Conservation (phyloP, 2,329 filamentous ascomycete species). For the Cylindrodendrum hubeiense region DNA sequence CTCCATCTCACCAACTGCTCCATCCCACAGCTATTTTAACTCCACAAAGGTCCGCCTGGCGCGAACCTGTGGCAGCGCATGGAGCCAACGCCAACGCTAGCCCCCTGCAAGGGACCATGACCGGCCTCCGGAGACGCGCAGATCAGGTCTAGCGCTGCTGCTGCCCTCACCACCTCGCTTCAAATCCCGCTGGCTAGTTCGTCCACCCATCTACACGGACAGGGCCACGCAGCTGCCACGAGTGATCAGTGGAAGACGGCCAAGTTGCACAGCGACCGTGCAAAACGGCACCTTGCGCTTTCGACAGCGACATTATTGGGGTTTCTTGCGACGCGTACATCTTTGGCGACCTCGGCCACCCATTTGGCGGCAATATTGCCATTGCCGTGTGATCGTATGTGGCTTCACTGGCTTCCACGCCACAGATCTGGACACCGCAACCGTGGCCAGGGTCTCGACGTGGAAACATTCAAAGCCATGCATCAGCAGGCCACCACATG, state of each 20-base stretch:
- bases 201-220: neutral
- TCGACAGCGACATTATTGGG: neutral
- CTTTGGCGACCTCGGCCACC: neutral
- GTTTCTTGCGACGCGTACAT: neutral
- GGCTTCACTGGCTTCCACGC: too few species aligned
- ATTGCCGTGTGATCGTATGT: too few species aligned
- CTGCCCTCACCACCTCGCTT: neutral
- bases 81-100: neutral
- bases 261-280: neutral
- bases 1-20: neutral
- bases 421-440: too few species aligned
- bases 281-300: neutral
- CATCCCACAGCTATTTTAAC: neutral
- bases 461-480: too few species aligned
- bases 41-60: conserved; percentile 2
- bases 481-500: too few species aligned
- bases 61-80: conserved; percentile 3
- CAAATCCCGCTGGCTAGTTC: neutral
- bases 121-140: neutral
- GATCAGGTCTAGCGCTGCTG: neutral
- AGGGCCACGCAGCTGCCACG: neutral
- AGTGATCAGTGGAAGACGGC: neutral
- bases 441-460: too few species aligned
- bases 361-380: neutral
- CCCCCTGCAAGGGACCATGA: neutral